phyloP scores from a whole-genome alignment of 108 stramenopile genomes.

The Epithemia pelagica region DNA sequence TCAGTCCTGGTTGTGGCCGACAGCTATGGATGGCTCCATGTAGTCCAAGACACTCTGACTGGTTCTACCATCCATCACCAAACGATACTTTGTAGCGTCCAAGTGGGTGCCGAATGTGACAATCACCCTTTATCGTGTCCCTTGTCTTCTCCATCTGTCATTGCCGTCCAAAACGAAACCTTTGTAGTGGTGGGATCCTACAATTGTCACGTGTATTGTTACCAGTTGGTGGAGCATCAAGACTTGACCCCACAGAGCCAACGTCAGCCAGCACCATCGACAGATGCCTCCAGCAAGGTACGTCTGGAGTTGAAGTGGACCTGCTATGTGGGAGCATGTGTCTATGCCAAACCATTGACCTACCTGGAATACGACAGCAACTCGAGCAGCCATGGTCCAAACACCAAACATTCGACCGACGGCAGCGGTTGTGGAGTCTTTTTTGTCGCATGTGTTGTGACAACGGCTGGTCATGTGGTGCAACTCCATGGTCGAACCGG shows the following conservation, averaged over 20 bases:
- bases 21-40: background rate
- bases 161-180: background rate
- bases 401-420: background rate
- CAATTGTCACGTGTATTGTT: background rate
- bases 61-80: too few species aligned
- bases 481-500: background rate
- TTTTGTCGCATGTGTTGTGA: background rate
- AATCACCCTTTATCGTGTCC: too few species aligned
- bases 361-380: background rate
- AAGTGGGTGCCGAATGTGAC: too few species aligned
- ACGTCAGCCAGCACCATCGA: too few species aligned
- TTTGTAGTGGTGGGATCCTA: background rate
- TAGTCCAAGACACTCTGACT: background rate
- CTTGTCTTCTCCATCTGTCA: background rate
- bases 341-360: background rate
- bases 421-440: background rate
- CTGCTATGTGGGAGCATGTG: background rate
- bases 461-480: background rate
- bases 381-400: background rate
- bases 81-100: too few species aligned
- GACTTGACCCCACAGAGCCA: background rate
- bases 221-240: background rate
- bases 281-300: background rate
- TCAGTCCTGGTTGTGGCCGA: background rate
- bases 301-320: background rate